Conservation (phyloP, 2,329 filamentous ascomycete species). For the Hyphodiscus sp. region DNA sequence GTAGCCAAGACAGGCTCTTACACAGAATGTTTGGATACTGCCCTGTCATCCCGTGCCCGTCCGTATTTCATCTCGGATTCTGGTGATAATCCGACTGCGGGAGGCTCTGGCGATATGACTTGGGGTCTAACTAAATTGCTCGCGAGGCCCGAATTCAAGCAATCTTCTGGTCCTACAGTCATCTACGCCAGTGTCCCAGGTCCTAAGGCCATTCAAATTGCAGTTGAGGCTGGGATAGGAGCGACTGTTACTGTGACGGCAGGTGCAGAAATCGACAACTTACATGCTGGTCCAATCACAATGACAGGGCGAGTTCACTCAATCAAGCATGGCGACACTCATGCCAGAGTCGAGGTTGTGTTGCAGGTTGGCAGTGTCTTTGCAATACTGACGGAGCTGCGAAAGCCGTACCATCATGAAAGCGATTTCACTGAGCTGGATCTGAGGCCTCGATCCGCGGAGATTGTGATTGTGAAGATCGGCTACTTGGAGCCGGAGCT, state of each 20-base stretch:
- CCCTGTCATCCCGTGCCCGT: slow-evolving; percentile 33
- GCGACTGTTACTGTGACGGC: slow-evolving; percentile 43
- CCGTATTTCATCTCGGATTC: slow-evolving; percentile 51
- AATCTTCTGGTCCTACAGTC: slow-evolving; percentile 33
- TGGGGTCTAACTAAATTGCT: slow-evolving; percentile 43
- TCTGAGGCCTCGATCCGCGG: slow-evolving; percentile 38
- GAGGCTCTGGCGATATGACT: slow-evolving; percentile 47
- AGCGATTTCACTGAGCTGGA: slow-evolving; percentile 43
- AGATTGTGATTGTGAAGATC: slow-evolving; percentile 50
- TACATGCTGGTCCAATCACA: slow-evolving; percentile 42
- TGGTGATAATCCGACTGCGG: slow-evolving; percentile 49
- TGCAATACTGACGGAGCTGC: slow-evolving; percentile 44
- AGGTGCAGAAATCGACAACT: slow-evolving; percentile 42
- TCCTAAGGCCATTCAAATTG: slow-evolving; percentile 35
- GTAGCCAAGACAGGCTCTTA: slow-evolving; percentile 45
- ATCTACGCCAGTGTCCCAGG: slow-evolving; percentile 49
- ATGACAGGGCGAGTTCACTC: slow-evolving; percentile 45
- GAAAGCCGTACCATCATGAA: slow-evolving; percentile 49
- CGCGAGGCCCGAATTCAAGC: slow-evolving; percentile 38
- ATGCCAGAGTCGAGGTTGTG: slow-evolving; percentile 43
- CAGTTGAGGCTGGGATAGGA: slow-evolving; percentile 40
- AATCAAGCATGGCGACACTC: slow-evolving; percentile 43
- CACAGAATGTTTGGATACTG: slow-evolving; percentile 40
- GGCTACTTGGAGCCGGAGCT: slow-evolving; percentile 49
- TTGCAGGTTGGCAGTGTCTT: slow-evolving; percentile 44